These are phyloP conservation scores for Rhizopogon rudus DNA, from an alignment of 768 basidiomycete species.

Conservation along the genomic window DNA sequence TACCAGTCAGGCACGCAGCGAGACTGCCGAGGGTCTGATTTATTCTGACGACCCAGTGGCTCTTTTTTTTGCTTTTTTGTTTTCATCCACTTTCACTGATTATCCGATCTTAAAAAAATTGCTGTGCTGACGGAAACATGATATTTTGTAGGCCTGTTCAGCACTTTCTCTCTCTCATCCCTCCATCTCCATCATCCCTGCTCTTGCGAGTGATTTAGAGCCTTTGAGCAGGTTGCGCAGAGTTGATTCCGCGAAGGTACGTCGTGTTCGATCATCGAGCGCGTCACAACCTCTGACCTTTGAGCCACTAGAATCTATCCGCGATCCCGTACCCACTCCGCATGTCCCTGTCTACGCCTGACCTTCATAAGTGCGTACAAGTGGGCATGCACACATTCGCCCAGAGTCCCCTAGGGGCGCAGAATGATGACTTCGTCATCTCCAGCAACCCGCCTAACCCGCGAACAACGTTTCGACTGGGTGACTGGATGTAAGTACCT, in stretches of 20 bases:
- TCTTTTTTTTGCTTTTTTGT: constrained; percentile 6
- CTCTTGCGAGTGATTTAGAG: constrained; percentile 59
- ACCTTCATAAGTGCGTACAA: constrained; percentile 22
- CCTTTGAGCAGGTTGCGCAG: constrained; percentile 53
- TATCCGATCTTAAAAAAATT: constrained; percentile 12
- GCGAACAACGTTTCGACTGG: constrained; percentile 57
- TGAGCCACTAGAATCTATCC: constrained; percentile 8
- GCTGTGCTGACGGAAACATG: constrained; percentile 11
- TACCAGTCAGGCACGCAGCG: background rate
- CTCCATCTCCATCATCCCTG: constrained; percentile 44
- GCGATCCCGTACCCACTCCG: constrained; percentile 17
- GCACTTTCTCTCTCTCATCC: constrained; percentile 48
- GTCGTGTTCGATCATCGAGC: constrained; percentile 17
- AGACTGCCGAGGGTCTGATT: background rate
- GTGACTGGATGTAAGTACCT: constrained; percentile 71
- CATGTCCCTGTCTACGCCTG: constrained; percentile 29
- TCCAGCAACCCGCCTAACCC: constrained; percentile 73
- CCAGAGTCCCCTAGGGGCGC: background rate
- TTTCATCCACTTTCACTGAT: constrained; percentile 13
- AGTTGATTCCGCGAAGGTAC: constrained; percentile 31
- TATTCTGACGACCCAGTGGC: constrained; percentile 1
- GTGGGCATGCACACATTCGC: constrained; percentile 3
- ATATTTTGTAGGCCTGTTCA: constrained; percentile 42
- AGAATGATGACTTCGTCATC: constrained; percentile 43
- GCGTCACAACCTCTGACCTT: constrained; percentile 9